Base-by-base conservation (phyloP, 805 yeast genomes). In the Ogataea saltuana region DNA sequence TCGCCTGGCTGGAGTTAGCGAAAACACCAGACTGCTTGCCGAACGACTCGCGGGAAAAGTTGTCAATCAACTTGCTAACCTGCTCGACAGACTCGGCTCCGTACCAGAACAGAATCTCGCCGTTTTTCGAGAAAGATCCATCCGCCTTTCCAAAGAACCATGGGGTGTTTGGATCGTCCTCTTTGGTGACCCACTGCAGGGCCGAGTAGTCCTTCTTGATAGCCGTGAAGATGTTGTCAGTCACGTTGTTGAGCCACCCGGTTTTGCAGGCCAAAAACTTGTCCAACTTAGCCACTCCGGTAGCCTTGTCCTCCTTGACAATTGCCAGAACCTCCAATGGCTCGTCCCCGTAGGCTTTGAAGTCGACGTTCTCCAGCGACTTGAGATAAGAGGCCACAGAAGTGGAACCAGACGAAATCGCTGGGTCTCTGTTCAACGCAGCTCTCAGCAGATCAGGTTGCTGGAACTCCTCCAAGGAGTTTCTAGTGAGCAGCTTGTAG, bases 191-290 rank as follows among this genome's bases (percentile, higher is more conserved):
- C 99, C 99, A 93, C 66, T 82, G 89, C 57, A 93, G 73, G 6
- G 82, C 65, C 25, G 74, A 55, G 65, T 78, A 85, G 61, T 90
- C 96, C 55, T 81, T 83, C 56, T 75, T 80, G 56, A 93, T 75
- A 12, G 95, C 81, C 41, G 75, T 77, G 78, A 95, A 93, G 40
- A 93, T 85, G 67, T 90, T 91, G 62, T 93, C 99, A 45, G 96
- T 85, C 42, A 93, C 97, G 53, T 91, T 91, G 71, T 93, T 93
- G 63, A 91, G 83, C 99, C 99, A 93, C 34, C 98, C 98, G 42
- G 85, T 77, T 63, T 85, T 83, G 17, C 95, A 78, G 18, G 95
- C 88, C 53, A 89, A 72, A 63, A 93, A 88, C 68, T 87, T 88
- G 64, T 88, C 96, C 49, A 93, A 70, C 37, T 74, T 76, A 9